These are phyloP conservation scores for Dictyostelium discoideum DNA, from an alignment of 78 protist genomes.

Conservation along the genomic window DNA sequence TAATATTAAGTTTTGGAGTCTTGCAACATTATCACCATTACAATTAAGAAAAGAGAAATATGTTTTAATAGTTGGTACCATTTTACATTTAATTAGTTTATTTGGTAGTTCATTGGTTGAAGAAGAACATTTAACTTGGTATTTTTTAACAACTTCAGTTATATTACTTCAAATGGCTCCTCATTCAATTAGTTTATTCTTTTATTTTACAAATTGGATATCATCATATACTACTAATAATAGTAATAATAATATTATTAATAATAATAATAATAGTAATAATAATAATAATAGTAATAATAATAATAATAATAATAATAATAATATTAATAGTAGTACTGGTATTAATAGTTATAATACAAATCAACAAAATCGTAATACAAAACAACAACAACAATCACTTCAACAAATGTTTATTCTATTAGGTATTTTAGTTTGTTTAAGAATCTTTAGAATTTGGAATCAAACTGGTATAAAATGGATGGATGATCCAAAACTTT, in stretches of 20 bases:
- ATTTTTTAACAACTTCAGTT: constrained; percentile 65
- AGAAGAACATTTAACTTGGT: constrained; percentile 86
- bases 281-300: not conserved
- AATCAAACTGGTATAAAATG: constrained; percentile 88
- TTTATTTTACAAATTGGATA: constrained; percentile 16
- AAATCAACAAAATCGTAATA: not conserved
- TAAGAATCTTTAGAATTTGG: constrained; percentile 75
- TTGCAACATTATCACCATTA: constrained; percentile 17
- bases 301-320: not conserved
- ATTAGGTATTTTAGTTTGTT: constrained; percentile 35
- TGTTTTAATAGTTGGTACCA: constrained; percentile 59
- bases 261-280: no score
- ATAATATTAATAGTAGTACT: not conserved
- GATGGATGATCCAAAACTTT: constrained; percentile 55
- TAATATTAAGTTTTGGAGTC: not conserved
- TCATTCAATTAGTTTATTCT: constrained; percentile 39
- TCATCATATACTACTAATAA: not conserved
- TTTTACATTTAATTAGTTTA: constrained; percentile 61
- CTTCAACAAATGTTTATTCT: constrained; percentile 29
- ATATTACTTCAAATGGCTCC: constrained; percentile 51
- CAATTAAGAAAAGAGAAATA: constrained; percentile 61
- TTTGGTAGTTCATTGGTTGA: constrained; percentile 86
- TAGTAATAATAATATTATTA: not conserved
- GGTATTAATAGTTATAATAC: not conserved
- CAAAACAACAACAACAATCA: not conserved